phyloP scores from a whole-genome alignment of 179 eudicot species.

The Dionaea muscipula region DNA sequence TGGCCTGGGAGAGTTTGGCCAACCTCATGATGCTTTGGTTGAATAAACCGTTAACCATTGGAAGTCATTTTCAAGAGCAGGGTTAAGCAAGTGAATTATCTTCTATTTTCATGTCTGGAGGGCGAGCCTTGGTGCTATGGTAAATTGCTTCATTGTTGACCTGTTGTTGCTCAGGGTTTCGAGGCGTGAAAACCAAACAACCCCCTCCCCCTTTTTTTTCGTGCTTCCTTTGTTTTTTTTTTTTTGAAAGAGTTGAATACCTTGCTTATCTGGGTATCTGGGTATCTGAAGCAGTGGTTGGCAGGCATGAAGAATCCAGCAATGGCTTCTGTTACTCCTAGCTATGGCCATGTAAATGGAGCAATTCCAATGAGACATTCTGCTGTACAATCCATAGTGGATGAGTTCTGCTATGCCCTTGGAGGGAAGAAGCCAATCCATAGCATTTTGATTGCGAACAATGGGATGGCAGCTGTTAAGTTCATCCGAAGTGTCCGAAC shows the following conservation, averaged over 20 bases:
- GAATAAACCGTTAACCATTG: too few species aligned
- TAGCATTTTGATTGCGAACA: conserved; percentile 91
- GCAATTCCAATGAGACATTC: conserved; percentile 35
- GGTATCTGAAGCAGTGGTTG: background rate
- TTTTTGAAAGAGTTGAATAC: background rate
- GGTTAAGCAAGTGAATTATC: too few species aligned
- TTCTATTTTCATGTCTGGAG: too few species aligned
- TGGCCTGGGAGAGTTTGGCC: too few species aligned
- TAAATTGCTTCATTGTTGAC: too few species aligned
- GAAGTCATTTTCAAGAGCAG: too few species aligned
- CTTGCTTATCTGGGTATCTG: background rate
- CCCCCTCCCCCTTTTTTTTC: background rate
- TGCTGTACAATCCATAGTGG: conserved; percentile 39
- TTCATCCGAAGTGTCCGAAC: conserved; percentile 87
- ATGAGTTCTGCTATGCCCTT: conserved; percentile 72
- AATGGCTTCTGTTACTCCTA: conserved; percentile 21
- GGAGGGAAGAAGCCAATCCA: conserved; percentile 81
- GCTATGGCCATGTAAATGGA: conserved; percentile 44
- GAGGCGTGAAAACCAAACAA: background rate
- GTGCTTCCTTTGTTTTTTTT: background rate
- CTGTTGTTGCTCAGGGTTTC: too few species aligned
- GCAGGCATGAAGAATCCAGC: conserved; percentile 1
- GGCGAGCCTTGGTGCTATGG: too few species aligned
- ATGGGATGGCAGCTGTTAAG: conserved; percentile 99
- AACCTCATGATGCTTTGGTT: too few species aligned